Conservation (phyloP, 805 yeast genomes). For the Nakazawaea ambrosiae region DNA sequence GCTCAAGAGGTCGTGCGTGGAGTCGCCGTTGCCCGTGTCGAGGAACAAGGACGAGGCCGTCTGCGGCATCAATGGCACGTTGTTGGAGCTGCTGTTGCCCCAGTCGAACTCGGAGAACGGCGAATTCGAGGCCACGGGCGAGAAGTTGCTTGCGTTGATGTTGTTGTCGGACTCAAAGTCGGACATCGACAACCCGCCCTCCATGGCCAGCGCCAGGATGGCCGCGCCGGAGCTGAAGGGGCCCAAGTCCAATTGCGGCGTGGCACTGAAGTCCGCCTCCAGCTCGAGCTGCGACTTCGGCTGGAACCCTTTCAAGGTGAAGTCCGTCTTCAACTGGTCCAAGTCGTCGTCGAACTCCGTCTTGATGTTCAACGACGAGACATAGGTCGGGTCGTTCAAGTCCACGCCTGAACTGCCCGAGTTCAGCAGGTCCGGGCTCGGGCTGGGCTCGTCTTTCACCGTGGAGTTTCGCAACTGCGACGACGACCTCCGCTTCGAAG, state of each 20-base stretch:
- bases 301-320: conserved; percentile 4
- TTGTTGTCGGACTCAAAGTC: conserved; percentile 18
- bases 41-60: conserved; percentile 3
- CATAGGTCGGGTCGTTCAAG: neutral
- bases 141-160: conserved; percentile 1
- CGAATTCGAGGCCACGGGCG: conserved; percentile 8
- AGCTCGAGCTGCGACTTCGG: neutral
- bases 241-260: conserved; percentile 17
- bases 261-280: conserved; percentile 4
- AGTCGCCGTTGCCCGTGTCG: conserved; percentile 9
- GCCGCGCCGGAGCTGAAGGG: conserved; percentile 25
- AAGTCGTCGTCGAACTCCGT: conserved; percentile 2
- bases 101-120: conserved; percentile 12
- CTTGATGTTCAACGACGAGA: neutral
- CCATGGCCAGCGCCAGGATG: conserved; percentile 23
- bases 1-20: conserved; percentile 7
- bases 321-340: too few species aligned
- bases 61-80: neutral
- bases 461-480: neutral
- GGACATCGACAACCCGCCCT: conserved; percentile 22
- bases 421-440: neutral
- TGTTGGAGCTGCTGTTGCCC: neutral
- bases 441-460: neutral
- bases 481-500: too few species aligned
- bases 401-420: neutral